phyloP scores from a whole-genome alignment of 176 grass and related monocot genomes.

The Raddia guianensis region DNA sequence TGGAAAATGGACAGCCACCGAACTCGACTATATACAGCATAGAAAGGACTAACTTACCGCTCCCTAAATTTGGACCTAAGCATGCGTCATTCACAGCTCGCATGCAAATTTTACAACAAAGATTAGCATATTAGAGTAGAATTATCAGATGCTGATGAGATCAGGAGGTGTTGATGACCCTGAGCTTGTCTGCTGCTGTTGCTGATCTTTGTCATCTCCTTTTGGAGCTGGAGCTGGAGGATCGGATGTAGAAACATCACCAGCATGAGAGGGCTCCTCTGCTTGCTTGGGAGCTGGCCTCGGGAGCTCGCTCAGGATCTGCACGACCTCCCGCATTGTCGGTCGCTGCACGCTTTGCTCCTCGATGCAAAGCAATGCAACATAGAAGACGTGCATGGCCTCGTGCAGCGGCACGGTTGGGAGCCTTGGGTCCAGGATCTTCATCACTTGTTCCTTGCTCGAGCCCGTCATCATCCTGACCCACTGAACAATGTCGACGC shows the following conservation, averaged over 20 bases:
- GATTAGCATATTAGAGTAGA: neutral
- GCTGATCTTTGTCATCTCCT: constrained; percentile 39
- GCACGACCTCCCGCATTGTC: constrained; percentile 91
- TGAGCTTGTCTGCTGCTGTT: constrained; percentile 43
- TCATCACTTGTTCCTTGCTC: constrained; percentile 63
- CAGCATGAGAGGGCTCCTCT: constrained; percentile 40
- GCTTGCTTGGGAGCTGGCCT: constrained; percentile 45
- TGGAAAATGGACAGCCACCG: constrained; percentile 31
- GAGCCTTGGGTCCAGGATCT: constrained; percentile 65
- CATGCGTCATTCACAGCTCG: neutral
- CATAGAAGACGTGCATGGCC: constrained; percentile 70
- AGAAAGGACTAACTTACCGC: constrained; percentile 19
- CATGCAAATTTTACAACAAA: neutral
- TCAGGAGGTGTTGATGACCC: constrained; percentile 49
- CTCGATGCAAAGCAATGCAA: constrained; percentile 78
- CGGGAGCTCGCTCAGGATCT: constrained; percentile 73
- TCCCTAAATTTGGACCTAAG: constrained; percentile 41
- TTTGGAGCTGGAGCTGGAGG: constrained; percentile 23
- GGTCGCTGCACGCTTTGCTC: constrained; percentile 82
- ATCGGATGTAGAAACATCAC: constrained; percentile 33
- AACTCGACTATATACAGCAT: constrained; percentile 49
- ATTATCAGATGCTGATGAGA: constrained; percentile 82
- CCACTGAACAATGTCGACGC: constrained; percentile 96
- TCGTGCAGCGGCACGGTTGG: constrained; percentile 64
- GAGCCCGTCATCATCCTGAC: constrained; percentile 58